These are phyloP conservation scores for Termitomyces sp. DNA, from an alignment of 768 basidiomycete genomes.

Conservation along the genomic window DNA sequence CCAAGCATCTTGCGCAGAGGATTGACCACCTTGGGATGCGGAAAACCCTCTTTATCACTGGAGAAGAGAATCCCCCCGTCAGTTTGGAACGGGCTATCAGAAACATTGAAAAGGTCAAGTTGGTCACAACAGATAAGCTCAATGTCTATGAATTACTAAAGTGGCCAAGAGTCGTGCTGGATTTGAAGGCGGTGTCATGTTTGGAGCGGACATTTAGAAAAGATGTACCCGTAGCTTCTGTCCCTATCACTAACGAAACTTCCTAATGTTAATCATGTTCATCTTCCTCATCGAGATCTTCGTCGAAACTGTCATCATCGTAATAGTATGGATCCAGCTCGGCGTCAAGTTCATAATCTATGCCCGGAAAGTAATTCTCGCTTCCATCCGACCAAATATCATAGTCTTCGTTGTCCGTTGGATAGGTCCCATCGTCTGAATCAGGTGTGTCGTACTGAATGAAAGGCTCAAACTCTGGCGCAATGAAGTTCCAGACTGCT, in stretches of 20 bases:
- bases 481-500: neutral
- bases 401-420: neutral
- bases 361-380: neutral
- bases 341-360: neutral
- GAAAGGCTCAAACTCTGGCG: neutral
- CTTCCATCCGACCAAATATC: neutral
- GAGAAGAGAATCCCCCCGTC: constrained; percentile 44
- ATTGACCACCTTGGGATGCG: constrained; percentile 61
- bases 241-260: neutral
- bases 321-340: neutral
- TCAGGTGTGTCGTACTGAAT: neutral
- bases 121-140: constrained; percentile 58
- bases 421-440: no score
- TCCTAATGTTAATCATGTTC: neutral
- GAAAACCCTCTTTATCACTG: constrained; percentile 75
- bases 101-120: constrained; percentile 67
- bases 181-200: constrained; percentile 75
- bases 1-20: constrained; percentile 55
- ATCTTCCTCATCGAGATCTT: no score
- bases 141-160: constrained; percentile 80
- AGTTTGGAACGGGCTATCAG: constrained; percentile 55
- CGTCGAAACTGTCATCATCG: neutral
- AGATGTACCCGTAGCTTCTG: constrained; percentile 21
- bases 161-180: constrained; percentile 79
- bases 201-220: constrained; percentile 63